phyloP scores from a whole-genome alignment of 2,329 filamentous ascomycete genomes.

The Penicillium sp. region DNA sequence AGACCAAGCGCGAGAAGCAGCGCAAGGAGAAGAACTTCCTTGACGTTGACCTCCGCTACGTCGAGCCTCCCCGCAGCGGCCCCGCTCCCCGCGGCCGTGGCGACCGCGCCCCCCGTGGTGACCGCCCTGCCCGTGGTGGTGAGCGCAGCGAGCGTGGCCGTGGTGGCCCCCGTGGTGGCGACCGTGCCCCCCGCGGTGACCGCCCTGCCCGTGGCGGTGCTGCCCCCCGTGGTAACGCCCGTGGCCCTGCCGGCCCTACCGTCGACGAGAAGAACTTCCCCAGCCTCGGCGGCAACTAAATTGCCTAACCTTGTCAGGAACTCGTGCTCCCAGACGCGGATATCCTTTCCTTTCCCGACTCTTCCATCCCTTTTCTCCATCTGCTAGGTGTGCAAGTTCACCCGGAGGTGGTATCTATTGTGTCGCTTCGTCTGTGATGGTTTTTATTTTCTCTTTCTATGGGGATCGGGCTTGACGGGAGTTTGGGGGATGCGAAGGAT shows the following conservation, averaged over 20 bases:
- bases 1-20: slow-evolving; percentile 79
- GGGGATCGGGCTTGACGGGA: background rate
- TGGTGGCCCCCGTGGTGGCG: slow-evolving; percentile 22
- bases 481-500: background rate
- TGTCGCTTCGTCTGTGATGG: slow-evolving; percentile 8
- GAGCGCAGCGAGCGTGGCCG: slow-evolving; percentile 17
- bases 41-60: slow-evolving; percentile 81
- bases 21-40: slow-evolving; percentile 87
- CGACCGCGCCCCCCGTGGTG: slow-evolving; percentile 41
- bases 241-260: slow-evolving; percentile 27
- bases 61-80: slow-evolving; percentile 62
- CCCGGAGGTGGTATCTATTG: slow-evolving; percentile 4
- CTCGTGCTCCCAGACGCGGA: slow-evolving; percentile 5
- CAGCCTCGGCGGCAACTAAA: slow-evolving; percentile 42
- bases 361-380: slow-evolving; percentile 5
- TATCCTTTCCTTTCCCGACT: background rate
- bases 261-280: slow-evolving; percentile 49
- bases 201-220: slow-evolving; percentile 32
- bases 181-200: slow-evolving; percentile 19
- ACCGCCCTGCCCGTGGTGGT: slow-evolving; percentile 44
- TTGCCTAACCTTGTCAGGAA: slow-evolving; percentile 3
- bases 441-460: slow-evolving; percentile 6
- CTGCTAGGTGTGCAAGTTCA: slow-evolving; percentile 6
- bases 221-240: slow-evolving; percentile 17
- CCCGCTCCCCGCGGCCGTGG: slow-evolving; percentile 48